Evolutionary conservation across 2,329 filamentous ascomycete genomes (phyloP), one percentile per base, ranked within the genome.

Genomic region (Alternaria sp.): DNA sequence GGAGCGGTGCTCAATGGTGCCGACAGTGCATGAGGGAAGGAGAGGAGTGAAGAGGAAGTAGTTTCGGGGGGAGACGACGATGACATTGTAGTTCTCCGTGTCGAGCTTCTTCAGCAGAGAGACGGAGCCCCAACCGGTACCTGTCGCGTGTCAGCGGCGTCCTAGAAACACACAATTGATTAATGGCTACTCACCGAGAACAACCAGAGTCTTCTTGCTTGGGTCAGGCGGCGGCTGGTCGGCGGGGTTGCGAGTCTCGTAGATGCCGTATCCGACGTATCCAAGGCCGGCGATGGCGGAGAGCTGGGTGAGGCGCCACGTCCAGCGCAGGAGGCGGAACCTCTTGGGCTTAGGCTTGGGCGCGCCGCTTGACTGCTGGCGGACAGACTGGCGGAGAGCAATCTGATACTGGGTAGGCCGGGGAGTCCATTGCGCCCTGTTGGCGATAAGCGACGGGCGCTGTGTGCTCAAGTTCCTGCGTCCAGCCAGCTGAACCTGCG

Each of bases 11-110:
- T 99, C 95, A 80, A 99, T 95, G 72, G 93, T 91, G 74, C 95
- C 95, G 68, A 94, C 97, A 53, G 95, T 98, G 83, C 95, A 99
- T 77, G 94, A 98, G 67, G 95, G 95, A 63, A 99, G 88, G 61
- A 99, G 89, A 62, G 95, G 95, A 30, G 95, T 99, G 87, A 99
- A 99, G 71, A 99, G 90, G 89, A 99, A 99, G 88, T 97, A 99
- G 84, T 99, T 99, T 79, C 95, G 92, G 55, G 95, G 95, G 51
- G 95, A 98, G 80, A 99, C 92, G 79, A 99, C 93, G 77, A 98
- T 82, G 80, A 98, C 94, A 80, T 99, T 98, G 88, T 98, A 99
- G 87, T 98, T 96, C 81, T 96, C 92, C 63, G 94, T 97, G 78
- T 99, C 94, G 81, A 99, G 91, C 80, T 96, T 97, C 88, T 99